Evolutionary conservation across 2,329 filamentous ascomycete species (phyloP), one percentile per base, ranked within the genome.

Genomic region (Calonectria honghensis): DNA sequence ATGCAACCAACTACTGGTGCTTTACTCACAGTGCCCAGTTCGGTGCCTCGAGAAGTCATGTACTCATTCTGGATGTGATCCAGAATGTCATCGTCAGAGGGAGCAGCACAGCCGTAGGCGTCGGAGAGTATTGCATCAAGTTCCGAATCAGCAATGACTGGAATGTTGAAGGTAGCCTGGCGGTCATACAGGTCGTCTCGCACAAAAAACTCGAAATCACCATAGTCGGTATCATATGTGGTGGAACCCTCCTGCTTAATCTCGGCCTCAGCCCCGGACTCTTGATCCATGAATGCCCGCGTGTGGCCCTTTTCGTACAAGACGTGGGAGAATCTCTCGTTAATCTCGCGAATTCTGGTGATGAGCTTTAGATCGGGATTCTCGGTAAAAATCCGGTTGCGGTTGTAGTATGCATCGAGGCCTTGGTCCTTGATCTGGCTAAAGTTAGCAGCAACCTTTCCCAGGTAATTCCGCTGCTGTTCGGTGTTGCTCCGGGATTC

Each of bases 11-110:
- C 11, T 1, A 24, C 4, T 11, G 35, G 14, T 41, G 4, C 0
- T 61, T n/a, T 63, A 41, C 83, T 78, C 73, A 86, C 86, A 5
- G 87, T 91, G 0, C 90, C 91, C 0, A 93, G 74, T 66, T 92
- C 89, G 20, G 89, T 88, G 0, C 90, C 90, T 0, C 90, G 88
- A 0, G 79, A 80, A 1, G 74, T 54, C 1, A 77, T 59, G 6
- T 86, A 90, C 0, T 81, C 77, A 0, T 76, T 76, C 75, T 91
- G 89, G 0, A 82, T 80, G 4, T 76, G 71, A 0, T 41, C 54
- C 68, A 89, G 81, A 61, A 92, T 90, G 6, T 82, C 76, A 0
- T 79, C 76, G 0, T 73, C 6, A 0, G 48, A 10, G 0, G 81
- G 77, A 13, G 59, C 1, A 6, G 76, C 48, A 57, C 79, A 79